phyloP scores from a whole-genome alignment of 345 rosid genomes.

The Salix exigua region DNA sequence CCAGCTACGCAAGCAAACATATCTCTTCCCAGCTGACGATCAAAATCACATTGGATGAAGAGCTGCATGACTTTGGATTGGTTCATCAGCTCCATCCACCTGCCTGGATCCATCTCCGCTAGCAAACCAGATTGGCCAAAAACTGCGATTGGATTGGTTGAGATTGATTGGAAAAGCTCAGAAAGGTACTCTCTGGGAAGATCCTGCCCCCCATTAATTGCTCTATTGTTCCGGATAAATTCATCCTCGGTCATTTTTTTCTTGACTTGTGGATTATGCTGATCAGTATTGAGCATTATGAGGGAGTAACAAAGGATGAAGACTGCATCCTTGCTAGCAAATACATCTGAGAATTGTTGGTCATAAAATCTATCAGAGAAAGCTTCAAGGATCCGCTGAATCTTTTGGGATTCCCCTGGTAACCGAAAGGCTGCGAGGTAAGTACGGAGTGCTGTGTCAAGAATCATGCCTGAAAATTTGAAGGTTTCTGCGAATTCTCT shows the following conservation, averaged over 20 bases:
- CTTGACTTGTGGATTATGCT: slow-evolving; percentile 87
- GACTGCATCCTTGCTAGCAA: slow-evolving; percentile 72
- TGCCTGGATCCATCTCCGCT: slow-evolving; percentile 63
- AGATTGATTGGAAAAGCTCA: slow-evolving; percentile 73
- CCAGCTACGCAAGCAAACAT: slow-evolving; percentile 90
- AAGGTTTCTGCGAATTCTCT: slow-evolving; percentile 72
- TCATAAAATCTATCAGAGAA: slow-evolving; percentile 69
- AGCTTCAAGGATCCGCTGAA: slow-evolving; percentile 71
- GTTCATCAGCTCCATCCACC: slow-evolving; percentile 76
- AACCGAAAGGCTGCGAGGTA: slow-evolving; percentile 74
- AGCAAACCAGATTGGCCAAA: slow-evolving; percentile 44
- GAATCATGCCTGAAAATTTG: slow-evolving; percentile 72
- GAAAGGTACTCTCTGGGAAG: slow-evolving; percentile 89
- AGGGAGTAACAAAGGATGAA: slow-evolving; percentile 76
- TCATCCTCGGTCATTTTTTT: slow-evolving; percentile 97
- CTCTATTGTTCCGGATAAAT: slow-evolving; percentile 79
- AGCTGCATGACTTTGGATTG: slow-evolving; percentile 47
- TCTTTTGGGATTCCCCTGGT: slow-evolving; percentile 93
- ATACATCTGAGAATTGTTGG: slow-evolving; percentile 63
- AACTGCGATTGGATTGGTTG: slow-evolving; percentile 51
- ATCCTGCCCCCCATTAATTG: slow-evolving; percentile 77
- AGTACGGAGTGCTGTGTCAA: slow-evolving; percentile 72
- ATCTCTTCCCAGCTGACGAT: slow-evolving; percentile 69
- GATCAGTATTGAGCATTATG: slow-evolving; percentile 94
- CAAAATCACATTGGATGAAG: slow-evolving; percentile 49